These are phyloP conservation scores for Saccharomycopsis javanensis DNA, from an alignment of 805 yeast species.

Conservation along the genomic window DNA sequence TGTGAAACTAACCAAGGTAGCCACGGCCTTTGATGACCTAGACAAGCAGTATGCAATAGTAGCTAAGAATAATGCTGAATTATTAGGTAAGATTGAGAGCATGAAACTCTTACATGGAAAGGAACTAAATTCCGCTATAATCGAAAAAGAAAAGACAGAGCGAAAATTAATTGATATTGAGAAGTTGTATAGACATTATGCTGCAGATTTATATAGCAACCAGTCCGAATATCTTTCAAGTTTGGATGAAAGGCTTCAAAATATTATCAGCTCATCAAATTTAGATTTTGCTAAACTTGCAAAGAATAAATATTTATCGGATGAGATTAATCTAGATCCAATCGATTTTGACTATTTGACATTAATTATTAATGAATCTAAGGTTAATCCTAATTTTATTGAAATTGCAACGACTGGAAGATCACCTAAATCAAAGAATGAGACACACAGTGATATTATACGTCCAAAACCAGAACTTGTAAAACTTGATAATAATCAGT, in stretches of 20 bases:
- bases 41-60: not conserved
- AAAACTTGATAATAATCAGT: not conserved
- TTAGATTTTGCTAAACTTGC: not conserved
- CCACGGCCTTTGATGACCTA: not conserved
- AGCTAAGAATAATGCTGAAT: not conserved
- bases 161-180: not conserved
- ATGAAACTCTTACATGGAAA: not conserved
- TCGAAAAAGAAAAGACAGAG: not conserved
- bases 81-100: not conserved
- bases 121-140: not conserved
- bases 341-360: slow-evolving; percentile 17
- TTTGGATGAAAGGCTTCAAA: not conserved
- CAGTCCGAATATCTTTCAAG: slow-evolving; percentile 2
- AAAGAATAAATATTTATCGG: not conserved
- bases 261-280: not conserved
- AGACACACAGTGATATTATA: not conserved
- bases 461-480: slow-evolving; percentile 10
- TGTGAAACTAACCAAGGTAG: slow-evolving; percentile 1
- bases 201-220: not conserved
- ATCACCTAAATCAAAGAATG: not conserved
- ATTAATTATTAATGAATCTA: not conserved
- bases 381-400: not conserved
- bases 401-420: not conserved
- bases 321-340: slow-evolving; percentile 17
- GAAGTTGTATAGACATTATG: not conserved